These are phyloP conservation scores for Cyberlindnera mrakii DNA, from an alignment of 805 yeast species.

Conservation along the genomic window DNA sequence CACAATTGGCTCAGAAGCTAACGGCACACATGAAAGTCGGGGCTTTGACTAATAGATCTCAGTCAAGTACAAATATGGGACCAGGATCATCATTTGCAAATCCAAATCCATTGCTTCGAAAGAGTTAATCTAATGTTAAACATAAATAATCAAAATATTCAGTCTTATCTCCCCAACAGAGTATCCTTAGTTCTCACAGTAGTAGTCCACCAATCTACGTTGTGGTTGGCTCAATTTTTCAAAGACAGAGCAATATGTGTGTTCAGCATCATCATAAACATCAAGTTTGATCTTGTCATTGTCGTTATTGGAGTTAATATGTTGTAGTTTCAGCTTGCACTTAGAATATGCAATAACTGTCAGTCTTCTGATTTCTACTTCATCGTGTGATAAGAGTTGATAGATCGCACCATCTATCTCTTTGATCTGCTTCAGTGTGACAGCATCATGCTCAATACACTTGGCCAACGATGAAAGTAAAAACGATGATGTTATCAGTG, in stretches of 20 bases:
- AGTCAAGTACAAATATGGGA: slow-evolving; percentile 7
- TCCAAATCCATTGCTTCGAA: slow-evolving; percentile 9
- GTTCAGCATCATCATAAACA: slow-evolving; percentile 6
- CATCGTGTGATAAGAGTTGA: slow-evolving; percentile 13
- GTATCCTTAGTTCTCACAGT: slow-evolving; percentile 20
- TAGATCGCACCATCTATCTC: slow-evolving; percentile 18
- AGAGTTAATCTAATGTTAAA: slow-evolving; percentile 1
- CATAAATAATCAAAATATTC: no score
- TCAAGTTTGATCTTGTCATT: slow-evolving; percentile 24
- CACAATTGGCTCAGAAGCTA: slow-evolving; percentile 20
- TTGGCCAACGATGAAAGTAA: slow-evolving; percentile 15
- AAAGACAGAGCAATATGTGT: slow-evolving; percentile 27
- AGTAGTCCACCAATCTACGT: slow-evolving; percentile 40
- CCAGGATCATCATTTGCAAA: slow-evolving; percentile 16
- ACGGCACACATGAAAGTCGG: slow-evolving; percentile 23
- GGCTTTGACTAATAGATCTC: slow-evolving; percentile 3
- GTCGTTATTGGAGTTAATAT: slow-evolving; percentile 9
- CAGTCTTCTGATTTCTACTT: slow-evolving; percentile 23
- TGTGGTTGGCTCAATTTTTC: slow-evolving; percentile 37
- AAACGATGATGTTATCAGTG: slow-evolving; percentile 11
- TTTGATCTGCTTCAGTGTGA: slow-evolving; percentile 13
- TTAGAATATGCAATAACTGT: slow-evolving; percentile 22
- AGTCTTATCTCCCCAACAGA: background rate
- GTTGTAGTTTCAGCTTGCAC: slow-evolving; percentile 19
- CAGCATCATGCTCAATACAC: slow-evolving; percentile 13